Conservation (phyloP, 176 grass and related monocot genomes). For the Carex scoparia region DNA sequence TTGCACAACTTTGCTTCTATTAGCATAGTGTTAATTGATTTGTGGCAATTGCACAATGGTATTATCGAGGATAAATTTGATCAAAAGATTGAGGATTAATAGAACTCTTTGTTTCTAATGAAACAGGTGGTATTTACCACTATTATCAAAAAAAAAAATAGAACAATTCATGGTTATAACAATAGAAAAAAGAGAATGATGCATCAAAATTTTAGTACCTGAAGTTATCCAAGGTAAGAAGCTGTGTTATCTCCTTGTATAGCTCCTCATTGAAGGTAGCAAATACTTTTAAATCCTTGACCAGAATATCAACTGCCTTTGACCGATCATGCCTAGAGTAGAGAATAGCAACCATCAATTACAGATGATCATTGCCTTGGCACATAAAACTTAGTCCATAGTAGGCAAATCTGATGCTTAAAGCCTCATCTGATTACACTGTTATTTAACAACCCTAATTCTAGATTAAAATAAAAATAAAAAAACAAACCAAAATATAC, state of each 20-base stretch:
- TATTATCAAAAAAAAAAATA: not conserved
- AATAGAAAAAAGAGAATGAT: not conserved
- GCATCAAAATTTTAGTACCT: constrained; percentile 39
- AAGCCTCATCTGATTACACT: not conserved
- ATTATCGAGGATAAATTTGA: not conserved
- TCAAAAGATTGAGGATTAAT: not conserved
- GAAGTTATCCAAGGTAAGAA: constrained; percentile 93
- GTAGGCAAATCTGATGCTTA: constrained; percentile 5
- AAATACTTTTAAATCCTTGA: constrained; percentile 98
- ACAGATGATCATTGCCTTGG: not conserved
- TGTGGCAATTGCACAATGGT: not conserved
- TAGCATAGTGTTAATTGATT: not conserved
- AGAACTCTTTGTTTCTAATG: not conserved
- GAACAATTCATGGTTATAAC: not conserved
- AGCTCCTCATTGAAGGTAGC: constrained; percentile 93
- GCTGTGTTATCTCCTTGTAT: constrained; percentile 97
- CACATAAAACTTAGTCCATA: not conserved
- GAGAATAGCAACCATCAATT: constrained; percentile 13
- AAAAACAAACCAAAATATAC: not conserved
- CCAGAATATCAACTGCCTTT: constrained; percentile 95
- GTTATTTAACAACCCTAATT: not conserved
- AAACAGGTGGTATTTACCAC: too few species aligned
- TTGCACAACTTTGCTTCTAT: not conserved
- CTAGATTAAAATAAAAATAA: not conserved
- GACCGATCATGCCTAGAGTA: constrained; percentile 79